Evolutionary conservation across 768 basidiomycete species (phyloP).

Genomic region (Trametes cinnabarina): DNA sequence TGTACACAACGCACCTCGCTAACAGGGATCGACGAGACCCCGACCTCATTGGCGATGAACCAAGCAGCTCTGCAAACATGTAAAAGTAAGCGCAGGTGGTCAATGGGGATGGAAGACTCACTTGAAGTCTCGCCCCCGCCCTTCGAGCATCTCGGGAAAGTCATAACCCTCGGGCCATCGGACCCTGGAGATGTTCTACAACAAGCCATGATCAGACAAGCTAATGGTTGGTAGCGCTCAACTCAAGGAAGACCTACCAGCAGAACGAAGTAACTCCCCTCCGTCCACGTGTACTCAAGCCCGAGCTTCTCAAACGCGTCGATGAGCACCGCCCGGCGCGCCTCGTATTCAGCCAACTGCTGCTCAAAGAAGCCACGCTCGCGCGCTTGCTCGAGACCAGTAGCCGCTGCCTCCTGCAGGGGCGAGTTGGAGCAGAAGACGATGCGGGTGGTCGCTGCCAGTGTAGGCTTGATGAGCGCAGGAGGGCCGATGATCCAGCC

Average conservation of each 20-base stretch:
- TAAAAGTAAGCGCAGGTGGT: neutral
- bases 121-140: constrained; percentile 86
- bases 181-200: constrained; percentile 70
- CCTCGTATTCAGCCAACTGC: constrained; percentile 74
- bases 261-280: constrained; percentile 90
- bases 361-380: constrained; percentile 73
- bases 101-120: constrained; percentile 32
- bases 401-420: constrained; percentile 88
- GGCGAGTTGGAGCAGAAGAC: constrained; percentile 94
- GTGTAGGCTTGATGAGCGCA: constrained; percentile 76
- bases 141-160: constrained; percentile 72
- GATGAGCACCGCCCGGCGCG: constrained; percentile 68
- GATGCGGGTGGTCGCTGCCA: constrained; percentile 89
- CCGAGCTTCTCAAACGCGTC: constrained; percentile 79
- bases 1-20: constrained; percentile 63
- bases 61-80: constrained; percentile 65
- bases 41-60: constrained; percentile 89
- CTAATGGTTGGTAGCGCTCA: neutral
- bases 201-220: neutral
- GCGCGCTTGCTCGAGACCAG: constrained; percentile 75
- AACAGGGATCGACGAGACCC: constrained; percentile 90
- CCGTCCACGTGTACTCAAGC: constrained; percentile 79
- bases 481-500: constrained; percentile 92
- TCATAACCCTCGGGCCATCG: constrained; percentile 77
- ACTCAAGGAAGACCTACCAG: constrained; percentile 46